Conservation (phyloP, 495 filamentous ascomycete genomes). For the Choiromyces venosus region DNA sequence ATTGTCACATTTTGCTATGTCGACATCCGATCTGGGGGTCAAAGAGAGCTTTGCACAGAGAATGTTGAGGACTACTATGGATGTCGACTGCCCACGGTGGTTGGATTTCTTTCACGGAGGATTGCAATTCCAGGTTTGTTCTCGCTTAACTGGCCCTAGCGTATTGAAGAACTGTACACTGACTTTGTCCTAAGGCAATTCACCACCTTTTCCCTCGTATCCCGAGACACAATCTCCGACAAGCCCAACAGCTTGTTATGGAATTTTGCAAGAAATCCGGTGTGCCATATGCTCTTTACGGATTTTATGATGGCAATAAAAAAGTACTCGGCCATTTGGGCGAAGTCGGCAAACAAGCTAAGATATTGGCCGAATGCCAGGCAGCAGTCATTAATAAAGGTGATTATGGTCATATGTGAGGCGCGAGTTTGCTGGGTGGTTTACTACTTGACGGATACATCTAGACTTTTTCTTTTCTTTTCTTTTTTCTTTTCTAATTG, state of each 20-base stretch:
- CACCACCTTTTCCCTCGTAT: constrained; percentile 95
- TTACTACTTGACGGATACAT: background rate
- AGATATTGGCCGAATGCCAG: constrained; percentile 82
- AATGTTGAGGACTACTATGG: constrained; percentile 97
- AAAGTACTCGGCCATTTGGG: constrained; percentile 76
- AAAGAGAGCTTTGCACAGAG: constrained; percentile 90
- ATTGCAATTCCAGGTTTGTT: constrained; percentile 72
- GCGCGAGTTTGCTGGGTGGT: background rate
- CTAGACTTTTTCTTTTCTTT: constrained; percentile 2
- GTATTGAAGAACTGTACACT: constrained; percentile 10
- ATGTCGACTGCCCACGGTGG: constrained; percentile 92
- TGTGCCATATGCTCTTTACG: constrained; percentile 90
- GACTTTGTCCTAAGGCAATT: constrained; percentile 52
- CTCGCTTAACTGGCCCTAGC: background rate
- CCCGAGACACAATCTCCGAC: constrained; percentile 84
- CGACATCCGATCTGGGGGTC: constrained; percentile 78
- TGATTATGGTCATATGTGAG: constrained; percentile 27
- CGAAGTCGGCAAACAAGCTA: constrained; percentile 81
- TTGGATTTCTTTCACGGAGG: constrained; percentile 95
- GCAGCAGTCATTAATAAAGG: constrained; percentile 32
- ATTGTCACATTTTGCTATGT: constrained; percentile 95
- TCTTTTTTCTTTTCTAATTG: constrained; percentile 9
- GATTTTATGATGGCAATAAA: constrained; percentile 88
- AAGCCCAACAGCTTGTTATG: constrained; percentile 72
- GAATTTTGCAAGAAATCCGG: constrained; percentile 87